Conservation (phyloP, 805 yeast species). For the Starmerella lactis-condensi region DNA sequence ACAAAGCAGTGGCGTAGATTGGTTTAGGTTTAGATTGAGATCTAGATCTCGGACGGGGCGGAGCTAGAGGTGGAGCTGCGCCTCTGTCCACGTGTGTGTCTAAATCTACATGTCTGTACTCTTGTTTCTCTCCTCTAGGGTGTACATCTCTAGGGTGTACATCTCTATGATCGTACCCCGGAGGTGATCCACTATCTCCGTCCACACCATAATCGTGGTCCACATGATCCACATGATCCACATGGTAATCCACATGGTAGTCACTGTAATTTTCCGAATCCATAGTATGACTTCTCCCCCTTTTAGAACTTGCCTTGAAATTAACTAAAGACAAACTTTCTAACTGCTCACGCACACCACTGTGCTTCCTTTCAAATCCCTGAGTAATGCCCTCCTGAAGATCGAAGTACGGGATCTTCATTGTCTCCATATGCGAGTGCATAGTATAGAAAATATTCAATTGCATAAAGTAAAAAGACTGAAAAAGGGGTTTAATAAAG, state of each 20-base stretch:
- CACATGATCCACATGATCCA: no score
- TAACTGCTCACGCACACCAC: slow-evolving; percentile 73
- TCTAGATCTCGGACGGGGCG: slow-evolving; percentile 19
- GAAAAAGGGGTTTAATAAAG: slow-evolving; percentile 82
- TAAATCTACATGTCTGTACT: no score
- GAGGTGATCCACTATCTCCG: no score
- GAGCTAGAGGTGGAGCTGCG: slow-evolving; percentile 2
- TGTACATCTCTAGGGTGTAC: no score
- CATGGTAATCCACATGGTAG: no score
- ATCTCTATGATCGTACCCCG: no score
- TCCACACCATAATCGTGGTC: no score
- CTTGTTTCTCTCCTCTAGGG: no score
- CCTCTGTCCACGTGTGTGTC: no score
- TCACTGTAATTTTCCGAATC: no score
- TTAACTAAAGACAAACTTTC: slow-evolving; percentile 50
- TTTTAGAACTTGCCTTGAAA: background rate
- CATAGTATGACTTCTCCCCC: no score
- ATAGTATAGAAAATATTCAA: slow-evolving; percentile 87
- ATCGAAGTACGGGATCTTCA: slow-evolving; percentile 93
- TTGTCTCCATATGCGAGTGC: slow-evolving; percentile 78
- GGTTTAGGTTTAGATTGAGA: slow-evolving; percentile 15
- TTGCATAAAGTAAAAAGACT: slow-evolving; percentile 92
- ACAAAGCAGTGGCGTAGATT: slow-evolving; percentile 59
- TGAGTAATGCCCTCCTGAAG: slow-evolving; percentile 65
- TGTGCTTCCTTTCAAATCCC: slow-evolving; percentile 64